Conservation (phyloP, 2,329 filamentous ascomycete genomes). For the Grosmannia huntii region DNA sequence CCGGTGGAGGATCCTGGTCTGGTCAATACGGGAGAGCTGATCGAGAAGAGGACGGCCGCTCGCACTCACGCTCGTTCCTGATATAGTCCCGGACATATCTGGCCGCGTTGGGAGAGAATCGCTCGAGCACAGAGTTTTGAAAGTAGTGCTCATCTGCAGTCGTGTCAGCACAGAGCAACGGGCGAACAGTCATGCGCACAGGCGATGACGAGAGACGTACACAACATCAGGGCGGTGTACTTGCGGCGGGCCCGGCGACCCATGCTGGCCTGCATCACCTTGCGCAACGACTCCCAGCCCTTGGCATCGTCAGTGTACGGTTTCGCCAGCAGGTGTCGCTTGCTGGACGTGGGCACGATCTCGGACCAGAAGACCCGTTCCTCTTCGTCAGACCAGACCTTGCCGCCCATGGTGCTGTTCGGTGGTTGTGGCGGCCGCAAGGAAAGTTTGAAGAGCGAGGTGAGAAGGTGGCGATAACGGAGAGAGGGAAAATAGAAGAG, state of each 20-base stretch:
- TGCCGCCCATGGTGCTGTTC: conserved; percentile 31
- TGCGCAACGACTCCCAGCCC: conserved; percentile 13
- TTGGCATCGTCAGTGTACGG: conserved; percentile 5
- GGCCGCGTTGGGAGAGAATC: conserved; percentile 15
- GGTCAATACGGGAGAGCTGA: neutral
- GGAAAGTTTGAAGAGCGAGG: neutral
- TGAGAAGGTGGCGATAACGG: neutral
- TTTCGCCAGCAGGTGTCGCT: conserved; percentile 11
- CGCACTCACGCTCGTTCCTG: conserved; percentile 4
- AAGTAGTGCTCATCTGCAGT: conserved; percentile 21
- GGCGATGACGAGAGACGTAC: conserved; percentile 13
- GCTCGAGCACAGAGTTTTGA: conserved; percentile 15
- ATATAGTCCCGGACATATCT: conserved; percentile 9
- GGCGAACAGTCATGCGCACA: neutral
- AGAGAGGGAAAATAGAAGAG: neutral
- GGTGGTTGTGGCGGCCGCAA: neutral
- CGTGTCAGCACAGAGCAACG: neutral
- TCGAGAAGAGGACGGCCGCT: too few species aligned
- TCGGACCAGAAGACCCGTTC: conserved; percentile 35
- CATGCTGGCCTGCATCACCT: conserved; percentile 13
- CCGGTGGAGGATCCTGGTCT: conserved; percentile 1
- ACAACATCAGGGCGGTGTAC: conserved; percentile 17
- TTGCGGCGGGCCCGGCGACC: conserved; percentile 12
- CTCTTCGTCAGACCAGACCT: conserved; percentile 34
- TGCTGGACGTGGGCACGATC: conserved; percentile 17